Base-by-base conservation (phyloP, 2,329 filamentous ascomycete genomes). In the Lanzia echinophila region DNA sequence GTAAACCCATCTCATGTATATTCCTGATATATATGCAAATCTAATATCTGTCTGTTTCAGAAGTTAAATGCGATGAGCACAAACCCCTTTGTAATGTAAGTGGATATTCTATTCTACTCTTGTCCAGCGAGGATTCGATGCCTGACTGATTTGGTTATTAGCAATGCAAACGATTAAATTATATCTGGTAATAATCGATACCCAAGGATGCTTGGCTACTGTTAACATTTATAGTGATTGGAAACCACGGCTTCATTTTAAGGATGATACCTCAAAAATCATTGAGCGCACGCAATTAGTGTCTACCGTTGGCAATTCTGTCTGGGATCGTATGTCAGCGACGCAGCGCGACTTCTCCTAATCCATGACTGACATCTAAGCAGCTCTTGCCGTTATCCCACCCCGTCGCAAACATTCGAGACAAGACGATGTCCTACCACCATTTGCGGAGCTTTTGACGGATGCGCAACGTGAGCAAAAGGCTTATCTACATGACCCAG, bases 391-490 rank as follows among this genome's bases (percentile, higher is more conserved):
- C 10, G n/a, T 22, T 7, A 5, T 15, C 33, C 15, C 38, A 11
- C 3, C n/a, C 2, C 6, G 28, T 34, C 38, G n/a, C 11, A 6
- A 54, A 13, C 7, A 33, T 33, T 19, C 13, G 33, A 62, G 60
- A 13, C 56, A 60, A 11, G 63, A 69, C 20, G 77, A 81, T 62
- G 65, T 72, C n/a, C 68, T 82, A 12, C 79, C 79, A 19, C 75
- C 75, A 2, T 83, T 82, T 64, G 66, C 73, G 32, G 65, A 68
- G 13, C 70, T 83, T 51, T 76, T 71, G 1, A 80, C 71, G 28
- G 79, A 83, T 56, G 78, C 81, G 59, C 79, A 82, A 28, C 71
- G 79, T 39, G 79, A 83, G 62, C 72, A 69, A 55, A 82, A 82
- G 62, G 79, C 79, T 15, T 72, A 75, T 49, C 68, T 67, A 7